Evolutionary conservation across 140 eudicot genomes (phyloP), one percentile per base, ranked within the genome.

Genomic region (Bidens hawaiensis): DNA sequence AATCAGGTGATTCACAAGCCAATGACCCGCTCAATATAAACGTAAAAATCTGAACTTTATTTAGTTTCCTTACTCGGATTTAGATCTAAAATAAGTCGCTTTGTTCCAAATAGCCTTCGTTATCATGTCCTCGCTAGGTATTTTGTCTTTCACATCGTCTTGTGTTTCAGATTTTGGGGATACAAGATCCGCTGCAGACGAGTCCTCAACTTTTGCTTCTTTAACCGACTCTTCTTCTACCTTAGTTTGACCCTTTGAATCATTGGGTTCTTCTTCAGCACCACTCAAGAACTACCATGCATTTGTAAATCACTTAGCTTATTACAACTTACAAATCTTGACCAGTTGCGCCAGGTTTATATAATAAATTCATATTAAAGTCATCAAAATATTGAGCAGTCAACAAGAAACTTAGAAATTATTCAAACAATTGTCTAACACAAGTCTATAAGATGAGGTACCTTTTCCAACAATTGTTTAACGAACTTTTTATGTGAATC

Each of bases 101-200:
- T 83, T 88, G 33, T 72, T 78, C 82, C 75, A 68, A 52, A 93
- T 74, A 53, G 99, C 96, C 54, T 81, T 65, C 78, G 64, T 76
- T 56, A 93, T 75, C 59, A 34, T 69, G 67, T 64, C 69, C 67
- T 82, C 94, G 22, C 75, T 81, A 61, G 82, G 88, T 51, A 60
- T 56, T 64, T 70, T 72, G 17, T 61, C 62, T 34, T 58, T 71
- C 50, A 16, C 61, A 25, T 65, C 38, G 6, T 25, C 89, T 42
- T 58, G 74, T 68, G 67, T 60, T 71, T 70, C 84, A 62, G 84
- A 43, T 80, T 78, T 85, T 21, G 71, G 41, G 41, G 74, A 72
- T 71, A 81, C 40, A 62, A 91, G 87, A 31, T 88, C 99, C 93
- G 78, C 80, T 63, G 78, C 81, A 52, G 99, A 95, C n/a, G 96